These are phyloP conservation scores for Crithidia sp. DNA, from an alignment of 208 protist genomes.

Conservation along the genomic window DNA sequence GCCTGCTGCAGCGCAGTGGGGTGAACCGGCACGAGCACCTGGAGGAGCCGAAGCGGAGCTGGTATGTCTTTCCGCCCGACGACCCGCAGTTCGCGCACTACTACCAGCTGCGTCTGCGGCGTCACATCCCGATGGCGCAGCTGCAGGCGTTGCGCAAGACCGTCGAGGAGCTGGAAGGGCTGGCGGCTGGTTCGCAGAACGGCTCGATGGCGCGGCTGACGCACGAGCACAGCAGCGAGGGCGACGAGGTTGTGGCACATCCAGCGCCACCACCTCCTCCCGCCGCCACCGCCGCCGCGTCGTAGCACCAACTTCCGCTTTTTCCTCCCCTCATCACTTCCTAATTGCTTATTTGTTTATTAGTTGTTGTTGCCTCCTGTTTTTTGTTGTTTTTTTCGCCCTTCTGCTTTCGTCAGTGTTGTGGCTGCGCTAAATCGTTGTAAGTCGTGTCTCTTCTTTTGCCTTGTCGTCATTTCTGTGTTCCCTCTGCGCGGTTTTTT, in stretches of 20 bases:
- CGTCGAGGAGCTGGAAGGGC: conserved; percentile 30
- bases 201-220: conserved; percentile 5
- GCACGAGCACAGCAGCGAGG: background rate
- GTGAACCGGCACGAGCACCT: conserved; percentile 35
- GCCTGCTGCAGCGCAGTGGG: conserved; percentile 35
- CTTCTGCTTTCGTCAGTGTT: no score
- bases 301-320: no score
- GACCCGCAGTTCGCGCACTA: conserved; percentile 63
- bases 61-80: conserved; percentile 65
- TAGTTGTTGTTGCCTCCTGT: no score
- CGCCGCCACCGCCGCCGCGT: no score
- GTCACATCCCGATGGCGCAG: conserved; percentile 57
- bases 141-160: conserved; percentile 44
- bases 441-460: no score
- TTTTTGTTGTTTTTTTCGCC: no score
- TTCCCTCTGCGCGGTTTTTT: no score
- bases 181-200: background rate
- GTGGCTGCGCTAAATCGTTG: no score
- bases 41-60: conserved; percentile 55
- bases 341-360: no score
- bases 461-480: no score
- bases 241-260: background rate
- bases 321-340: no score
- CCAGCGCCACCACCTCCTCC: background rate
- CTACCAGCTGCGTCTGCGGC: conserved; percentile 62